These are phyloP conservation scores for Penicillium sp. DNA, from an alignment of 2,329 filamentous ascomycete species.

Conservation along the genomic window DNA sequence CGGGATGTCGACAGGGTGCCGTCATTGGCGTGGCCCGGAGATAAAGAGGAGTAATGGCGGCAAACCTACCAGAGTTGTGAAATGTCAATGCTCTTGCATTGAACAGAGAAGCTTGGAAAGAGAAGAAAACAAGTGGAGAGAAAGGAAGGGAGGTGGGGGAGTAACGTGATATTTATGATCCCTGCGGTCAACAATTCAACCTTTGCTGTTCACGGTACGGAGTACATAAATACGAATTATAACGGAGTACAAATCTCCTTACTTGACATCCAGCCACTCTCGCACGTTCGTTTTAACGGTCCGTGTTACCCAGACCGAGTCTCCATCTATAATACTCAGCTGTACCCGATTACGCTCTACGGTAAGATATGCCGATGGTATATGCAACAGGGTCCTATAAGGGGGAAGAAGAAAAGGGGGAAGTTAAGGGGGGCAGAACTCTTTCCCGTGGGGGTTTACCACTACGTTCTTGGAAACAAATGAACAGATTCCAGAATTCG, in stretches of 20 bases:
- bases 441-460: constrained; percentile 8
- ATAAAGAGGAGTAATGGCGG: background rate
- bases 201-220: too few relatives aligned
- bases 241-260: background rate
- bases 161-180: constrained; percentile 19
- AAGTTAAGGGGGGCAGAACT: constrained; percentile 1
- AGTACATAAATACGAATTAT: background rate
- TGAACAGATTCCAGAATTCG: background rate
- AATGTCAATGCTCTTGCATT: constrained; percentile 3
- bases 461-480: background rate
- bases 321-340: background rate
- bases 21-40: constrained; percentile 24
- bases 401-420: background rate
- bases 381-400: background rate
- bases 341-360: background rate
- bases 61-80: background rate
- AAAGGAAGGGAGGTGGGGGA: constrained; percentile 14
- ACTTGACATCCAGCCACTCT: background rate
- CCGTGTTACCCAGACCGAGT: background rate
- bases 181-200: background rate
- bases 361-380: background rate
- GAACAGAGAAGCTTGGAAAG: background rate
- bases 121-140: constrained; percentile 7
- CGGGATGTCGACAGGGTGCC: constrained; percentile 30
- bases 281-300: background rate